Evolutionary conservation across 139 green algal genomes (phyloP).

Genomic region (Dunaliella sp.): DNA sequence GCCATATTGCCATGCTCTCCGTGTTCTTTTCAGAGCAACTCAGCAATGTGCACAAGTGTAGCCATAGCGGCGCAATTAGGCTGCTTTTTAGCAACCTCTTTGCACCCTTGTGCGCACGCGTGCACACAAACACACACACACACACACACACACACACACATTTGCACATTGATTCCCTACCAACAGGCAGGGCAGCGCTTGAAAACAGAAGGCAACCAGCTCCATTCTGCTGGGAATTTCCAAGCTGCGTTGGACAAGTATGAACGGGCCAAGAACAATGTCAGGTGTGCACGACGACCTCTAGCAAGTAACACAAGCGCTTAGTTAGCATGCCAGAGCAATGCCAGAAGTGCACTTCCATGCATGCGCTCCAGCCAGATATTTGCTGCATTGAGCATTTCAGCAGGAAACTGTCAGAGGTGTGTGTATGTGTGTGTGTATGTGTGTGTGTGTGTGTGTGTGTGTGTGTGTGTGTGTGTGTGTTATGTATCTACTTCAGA

Average conservation of each 20-base stretch:
- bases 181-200: conserved; percentile 45
- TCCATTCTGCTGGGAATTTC: conserved; percentile 35
- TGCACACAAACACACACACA: no score
- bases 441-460: no score
- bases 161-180: conserved; percentile 1
- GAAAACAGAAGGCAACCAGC: conserved; percentile 57
- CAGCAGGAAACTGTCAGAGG: no score
- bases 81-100: not conserved
- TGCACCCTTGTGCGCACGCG: not conserved
- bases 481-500: no score
- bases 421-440: no score
- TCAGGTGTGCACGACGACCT: conserved; percentile 26
- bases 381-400: no score
- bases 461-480: no score
- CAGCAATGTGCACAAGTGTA: not conserved
- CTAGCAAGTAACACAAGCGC: no score
- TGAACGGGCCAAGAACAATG: conserved; percentile 45
- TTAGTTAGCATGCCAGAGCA: no score
- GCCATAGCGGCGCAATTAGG: not conserved
- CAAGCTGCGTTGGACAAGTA: conserved; percentile 57
- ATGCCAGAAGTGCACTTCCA: no score
- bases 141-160: no score
- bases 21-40: not conserved
- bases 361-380: no score
- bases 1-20: not conserved